Base-by-base conservation (phyloP, 306 rosid genomes). In the Trifolium repens region DNA sequence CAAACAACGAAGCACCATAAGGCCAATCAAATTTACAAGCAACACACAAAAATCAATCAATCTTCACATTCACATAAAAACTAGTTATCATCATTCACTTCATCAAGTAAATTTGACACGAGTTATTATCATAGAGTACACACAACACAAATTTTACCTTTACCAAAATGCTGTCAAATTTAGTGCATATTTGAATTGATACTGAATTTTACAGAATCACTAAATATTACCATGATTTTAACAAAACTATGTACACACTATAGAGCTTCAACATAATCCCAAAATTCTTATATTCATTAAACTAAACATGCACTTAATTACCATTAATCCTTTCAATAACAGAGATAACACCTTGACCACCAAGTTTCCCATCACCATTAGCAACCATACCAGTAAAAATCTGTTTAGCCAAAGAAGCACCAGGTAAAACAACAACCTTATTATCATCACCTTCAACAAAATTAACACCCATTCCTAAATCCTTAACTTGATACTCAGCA, bases 401-500 rank as follows among this genome's bases (percentile, higher is more conserved):
- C 72, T 93, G 98, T 80, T 90, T 93, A 10, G 80, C 75, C 74
- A 93, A 58, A 2, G 93, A 81, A 82, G 94, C 98, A 4, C 91
- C 94, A 10, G 98, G 98, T 87, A 93, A 72, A 7, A 86, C 98
- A 16, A 71, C 89, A 55, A 73, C 84, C 9, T 66, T 67, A 58
- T 14, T 87, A 35, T 80, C 89, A 16, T 11, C 82, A 37, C 80
- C 85, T 68, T 87, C 96, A 5, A 82, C 90, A 67, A 80, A 77
- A 79, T 89, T 83, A 47, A 90, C 89, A 0, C 89, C 96, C 98
- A 93, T 87, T 8, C 98, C 98, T 83, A 93, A 71, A 80, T 93
- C 98, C 90, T 90, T 93, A 72, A 93, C 93, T 83, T 84, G 83
- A 66, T 93, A 93, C 86, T 89, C 98, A 0, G 80, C 87, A 57